Evolutionary conservation across 129 eudicot genomes (phyloP), one percentile per base, ranked within the genome.

Genomic region (Centaurea solstitialis): DNA sequence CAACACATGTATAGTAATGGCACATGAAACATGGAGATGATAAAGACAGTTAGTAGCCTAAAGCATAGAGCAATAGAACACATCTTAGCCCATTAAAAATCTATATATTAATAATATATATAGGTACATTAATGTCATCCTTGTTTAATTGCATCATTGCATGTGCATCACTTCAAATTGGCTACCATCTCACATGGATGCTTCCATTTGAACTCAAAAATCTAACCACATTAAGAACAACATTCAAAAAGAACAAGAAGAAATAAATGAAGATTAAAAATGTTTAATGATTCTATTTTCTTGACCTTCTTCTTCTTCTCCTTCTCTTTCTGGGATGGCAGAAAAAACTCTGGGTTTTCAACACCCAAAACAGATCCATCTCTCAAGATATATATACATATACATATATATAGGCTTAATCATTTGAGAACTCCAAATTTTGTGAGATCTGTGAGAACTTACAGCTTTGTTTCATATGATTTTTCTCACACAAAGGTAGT

Each of bases 311-410:
- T 80, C 69, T 61, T 74, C 73, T 68, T 77, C 35, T 30, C 3
- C 37, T 33, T 33, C 37, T 33, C 37, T 33, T 26, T 62, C 76
- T 74, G 76, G 83, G 88, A 86, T 81, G 83, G 78, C 78, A 59
- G 74, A 28, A 81, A 83, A 86, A 37, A 23, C 73, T 20, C 45
- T 35, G 35, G 73, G 72, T 47, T 73, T 69, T 21, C 22, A 40
- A 77, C 79, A 81, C 82, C 85, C 86, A 73, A 81, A 77, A 68
- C 83, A 77, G 84, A 81, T 86, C 85, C 92, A 86, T 83, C 89
- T 83, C 83, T 22, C 77, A 41, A 74, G 26, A 21, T 9, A 70
- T 66, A 72, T 9, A 79, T 24, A 75, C 23, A 8, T 40, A 21
- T 67, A 33, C 4, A 33, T 33, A 33, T 33, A 33, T 33, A 33